Percentiles rank a stretch among this genome's conserved stretches.
These are phyloP conservation scores for Myrica gale DNA, from an alignment of 306 rosid genomes.

Conservation along the genomic window DNA sequence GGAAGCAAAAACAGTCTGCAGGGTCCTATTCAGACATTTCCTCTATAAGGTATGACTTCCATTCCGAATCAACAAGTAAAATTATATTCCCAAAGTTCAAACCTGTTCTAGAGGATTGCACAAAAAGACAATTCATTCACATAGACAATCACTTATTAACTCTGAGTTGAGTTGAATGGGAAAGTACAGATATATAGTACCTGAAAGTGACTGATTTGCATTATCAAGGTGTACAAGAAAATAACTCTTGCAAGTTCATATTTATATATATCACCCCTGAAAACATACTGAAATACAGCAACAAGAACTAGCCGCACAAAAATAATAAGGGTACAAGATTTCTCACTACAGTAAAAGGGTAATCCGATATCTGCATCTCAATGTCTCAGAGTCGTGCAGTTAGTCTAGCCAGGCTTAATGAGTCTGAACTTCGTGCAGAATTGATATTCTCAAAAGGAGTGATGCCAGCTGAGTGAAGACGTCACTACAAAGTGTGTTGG, in stretches of 20 bases:
- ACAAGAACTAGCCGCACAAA: background rate
- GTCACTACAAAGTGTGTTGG: slow-evolving; percentile 53
- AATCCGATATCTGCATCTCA: slow-evolving; percentile 14
- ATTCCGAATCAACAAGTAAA: background rate
- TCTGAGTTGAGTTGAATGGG: background rate
- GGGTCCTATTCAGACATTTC: background rate
- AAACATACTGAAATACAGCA: background rate
- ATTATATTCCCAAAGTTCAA: background rate
- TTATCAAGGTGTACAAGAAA: background rate
- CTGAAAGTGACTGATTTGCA: background rate
- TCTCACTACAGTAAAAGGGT: background rate
- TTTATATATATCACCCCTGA: background rate
- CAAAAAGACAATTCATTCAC: no score
- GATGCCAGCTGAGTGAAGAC: slow-evolving; percentile 35
- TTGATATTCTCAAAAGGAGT: no score
- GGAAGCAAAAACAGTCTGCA: background rate
- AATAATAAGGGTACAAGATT: background rate
- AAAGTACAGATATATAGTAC: background rate
- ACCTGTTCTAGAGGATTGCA: background rate
- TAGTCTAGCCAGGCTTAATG: slow-evolving; percentile 38
- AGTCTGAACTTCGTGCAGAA: slow-evolving; percentile 30
- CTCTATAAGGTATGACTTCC: background rate
- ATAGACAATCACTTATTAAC: no score
- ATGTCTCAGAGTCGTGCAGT: slow-evolving; percentile 56
- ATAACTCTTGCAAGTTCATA: background rate